Conservation (phyloP, 306 rosid species). For the Mimosa pudica region DNA sequence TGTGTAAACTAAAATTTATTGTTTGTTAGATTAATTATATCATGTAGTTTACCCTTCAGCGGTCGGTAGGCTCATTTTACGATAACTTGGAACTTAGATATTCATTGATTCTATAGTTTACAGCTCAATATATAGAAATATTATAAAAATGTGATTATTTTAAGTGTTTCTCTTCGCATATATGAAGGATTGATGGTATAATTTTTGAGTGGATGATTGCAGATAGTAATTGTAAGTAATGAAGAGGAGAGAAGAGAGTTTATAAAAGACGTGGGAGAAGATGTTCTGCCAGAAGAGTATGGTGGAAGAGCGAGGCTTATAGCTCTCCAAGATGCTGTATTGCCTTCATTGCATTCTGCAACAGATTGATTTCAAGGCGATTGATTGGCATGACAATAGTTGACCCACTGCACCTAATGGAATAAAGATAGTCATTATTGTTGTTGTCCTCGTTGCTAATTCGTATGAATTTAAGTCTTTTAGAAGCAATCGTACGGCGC, state of each 20-base stretch:
- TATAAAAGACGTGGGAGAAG: slow-evolving; percentile 74
- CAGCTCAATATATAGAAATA: not conserved
- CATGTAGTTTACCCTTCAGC: not conserved
- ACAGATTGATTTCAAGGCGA: slow-evolving; percentile 23
- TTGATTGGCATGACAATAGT: not conserved
- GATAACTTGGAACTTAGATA: not conserved
- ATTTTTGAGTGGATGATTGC: slow-evolving; percentile 45
- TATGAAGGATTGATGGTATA: slow-evolving; percentile 1
- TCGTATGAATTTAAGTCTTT: not conserved
- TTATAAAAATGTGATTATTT: not conserved
- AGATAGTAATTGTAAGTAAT: slow-evolving; percentile 73
- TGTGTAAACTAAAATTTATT: too few species aligned
- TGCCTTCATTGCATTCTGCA: slow-evolving; percentile 49
- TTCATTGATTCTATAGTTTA: not conserved
- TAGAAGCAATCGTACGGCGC: not conserved
- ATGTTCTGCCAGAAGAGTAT: slow-evolving; percentile 71
- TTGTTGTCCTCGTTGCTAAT: too few species aligned
- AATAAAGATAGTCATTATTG: too few species aligned
- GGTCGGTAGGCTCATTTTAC: not conserved
- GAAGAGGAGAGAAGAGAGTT: slow-evolving; percentile 64
- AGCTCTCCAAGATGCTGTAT: slow-evolving; percentile 63
- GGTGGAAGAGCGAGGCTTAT: slow-evolving; percentile 78
- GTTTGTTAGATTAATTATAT: too few species aligned
- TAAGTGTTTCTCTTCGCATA: not conserved
- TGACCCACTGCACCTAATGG: too few species aligned